phyloP scores from a whole-genome alignment of 2,329 filamentous ascomycete species.

The Exophiala calicioides region DNA sequence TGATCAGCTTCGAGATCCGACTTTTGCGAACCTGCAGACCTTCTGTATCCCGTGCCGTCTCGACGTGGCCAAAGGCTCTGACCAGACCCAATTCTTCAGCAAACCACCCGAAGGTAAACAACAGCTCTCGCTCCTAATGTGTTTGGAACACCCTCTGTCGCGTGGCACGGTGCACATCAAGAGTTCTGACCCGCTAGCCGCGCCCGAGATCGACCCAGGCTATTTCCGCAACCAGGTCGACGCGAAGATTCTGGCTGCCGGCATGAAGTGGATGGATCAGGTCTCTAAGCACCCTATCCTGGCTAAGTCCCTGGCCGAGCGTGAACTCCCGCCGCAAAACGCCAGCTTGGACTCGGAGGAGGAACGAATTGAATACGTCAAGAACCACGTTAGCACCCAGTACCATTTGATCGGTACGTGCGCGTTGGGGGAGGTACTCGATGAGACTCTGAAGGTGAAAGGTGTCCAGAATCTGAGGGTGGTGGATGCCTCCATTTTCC shows the following conservation, averaged over 20 bases:
- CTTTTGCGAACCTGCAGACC: constrained; percentile 27
- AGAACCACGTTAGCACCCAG: constrained; percentile 38
- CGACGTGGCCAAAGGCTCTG: constrained; percentile 25
- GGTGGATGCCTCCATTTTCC: constrained; percentile 41
- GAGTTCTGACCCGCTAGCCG: constrained; percentile 41
- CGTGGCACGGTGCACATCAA: constrained; percentile 46
- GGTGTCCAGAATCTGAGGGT: constrained; percentile 41
- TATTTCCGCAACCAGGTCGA: constrained; percentile 42
- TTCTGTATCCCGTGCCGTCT: constrained; percentile 28
- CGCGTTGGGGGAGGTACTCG: constrained; percentile 47
- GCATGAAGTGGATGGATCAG: constrained; percentile 45
- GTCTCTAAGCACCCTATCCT: constrained; percentile 21
- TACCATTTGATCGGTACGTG: constrained; percentile 49
- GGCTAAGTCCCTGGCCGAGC: constrained; percentile 17
- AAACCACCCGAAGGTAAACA: constrained; percentile 20
- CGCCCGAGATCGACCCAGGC: constrained; percentile 46
- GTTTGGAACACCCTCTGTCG: constrained; percentile 42
- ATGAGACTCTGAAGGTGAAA: constrained; percentile 39
- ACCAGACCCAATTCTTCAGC: constrained; percentile 28
- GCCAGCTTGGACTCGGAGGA: constrained; percentile 22
- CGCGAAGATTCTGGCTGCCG: constrained; percentile 34
- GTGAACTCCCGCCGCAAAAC: constrained; percentile 20
- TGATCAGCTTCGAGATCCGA: constrained; percentile 34
- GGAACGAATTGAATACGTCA: constrained; percentile 41
- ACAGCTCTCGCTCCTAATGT: constrained; percentile 24